Base-by-base conservation (phyloP, 371 early-diverging fungal genomes). In the Funneliformis caledonium region DNA sequence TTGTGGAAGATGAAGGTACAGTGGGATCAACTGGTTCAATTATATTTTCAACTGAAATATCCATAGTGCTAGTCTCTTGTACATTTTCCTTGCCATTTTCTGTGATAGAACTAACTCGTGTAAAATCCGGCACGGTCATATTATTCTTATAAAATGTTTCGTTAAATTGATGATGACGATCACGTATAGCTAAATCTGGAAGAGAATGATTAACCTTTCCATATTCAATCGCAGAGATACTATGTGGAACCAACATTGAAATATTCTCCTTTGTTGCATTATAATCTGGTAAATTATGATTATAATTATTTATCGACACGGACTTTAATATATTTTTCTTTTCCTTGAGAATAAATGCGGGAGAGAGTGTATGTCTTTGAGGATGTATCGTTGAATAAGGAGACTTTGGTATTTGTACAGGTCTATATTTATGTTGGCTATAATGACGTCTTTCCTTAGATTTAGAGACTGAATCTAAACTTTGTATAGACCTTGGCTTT, bases 111-210 rank as follows among this genome's bases (percentile, higher is more conserved):
- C 60, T 37, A 12, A 76, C 2, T 12, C 64, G 60, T 9, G 64
- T 65, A n/a, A 78, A 68, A 78, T 78, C 68, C 11, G 68, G 50
- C 19, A 68, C 78, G 19, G 78, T 67, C 68, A 59, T n/a, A 48
- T 78, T 78, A 56, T 67, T 67, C 33, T 78, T 61, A 11, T 10
- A 7, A 76, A 33, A 76, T 7, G n/a, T 26, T 62, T 64, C 22
- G 45, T 43, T 76, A 47, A 62, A 76, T 45, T 45, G 45, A 43
- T 56, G 14, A 61, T 76, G 45, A 7, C 65, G 37, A 62, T 62
- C 12, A n/a, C 64, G 14, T 33, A 37, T 22, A 5, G 76, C n/a
- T 43, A 76, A 42, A 48, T 76, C 76, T 26, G 76, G 76, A 16
- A 62, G 4, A 37, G 76, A 76, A n/a, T 64, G 61, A 65, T 76